A percentile compares a stretch with the other conserved stretches of the same genome.
Evolutionary conservation across 169 alveolate genomes (phyloP).

Genomic region (Babesia ovata): DNA sequence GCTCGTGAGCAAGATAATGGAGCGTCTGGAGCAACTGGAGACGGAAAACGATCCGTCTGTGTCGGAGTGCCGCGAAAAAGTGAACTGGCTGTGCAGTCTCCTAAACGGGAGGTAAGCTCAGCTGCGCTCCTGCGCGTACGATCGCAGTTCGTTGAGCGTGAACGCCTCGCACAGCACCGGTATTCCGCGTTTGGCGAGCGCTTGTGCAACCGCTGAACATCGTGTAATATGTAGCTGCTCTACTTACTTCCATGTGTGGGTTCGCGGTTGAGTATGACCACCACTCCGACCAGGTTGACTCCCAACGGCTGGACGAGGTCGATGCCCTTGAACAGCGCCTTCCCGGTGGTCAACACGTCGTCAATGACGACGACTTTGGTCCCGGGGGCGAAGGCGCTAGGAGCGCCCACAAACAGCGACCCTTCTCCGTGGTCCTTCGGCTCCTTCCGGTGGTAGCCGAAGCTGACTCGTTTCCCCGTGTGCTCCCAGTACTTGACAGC

Average conservation of each 20-base stretch:
- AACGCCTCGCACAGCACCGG: slow-evolving; percentile 25
- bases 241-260: slow-evolving; percentile 47
- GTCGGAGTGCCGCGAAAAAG: slow-evolving; percentile 61
- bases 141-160: slow-evolving; percentile 28
- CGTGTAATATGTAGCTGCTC: slow-evolving; percentile 6
- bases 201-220: slow-evolving; percentile 29
- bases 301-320: slow-evolving; percentile 37
- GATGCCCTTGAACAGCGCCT: slow-evolving; percentile 42
- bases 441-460: slow-evolving; percentile 67
- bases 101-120: neutral
- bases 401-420: slow-evolving; percentile 52
- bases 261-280: slow-evolving; percentile 60
- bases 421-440: slow-evolving; percentile 67
- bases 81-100: slow-evolving; percentile 48
- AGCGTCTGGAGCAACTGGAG: slow-evolving; percentile 55
- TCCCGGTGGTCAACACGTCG: slow-evolving; percentile 60
- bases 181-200: slow-evolving; percentile 20
- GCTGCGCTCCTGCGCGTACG: neutral
- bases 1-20: slow-evolving; percentile 23
- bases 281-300: slow-evolving; percentile 49
- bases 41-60: slow-evolving; percentile 21
- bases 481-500: slow-evolving; percentile 53
- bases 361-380: slow-evolving; percentile 55
- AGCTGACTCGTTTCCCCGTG: slow-evolving; percentile 58
- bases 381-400: slow-evolving; percentile 33